phyloP scores from a whole-genome alignment of 257 asterid genomes.

The Echites panduratus region DNA sequence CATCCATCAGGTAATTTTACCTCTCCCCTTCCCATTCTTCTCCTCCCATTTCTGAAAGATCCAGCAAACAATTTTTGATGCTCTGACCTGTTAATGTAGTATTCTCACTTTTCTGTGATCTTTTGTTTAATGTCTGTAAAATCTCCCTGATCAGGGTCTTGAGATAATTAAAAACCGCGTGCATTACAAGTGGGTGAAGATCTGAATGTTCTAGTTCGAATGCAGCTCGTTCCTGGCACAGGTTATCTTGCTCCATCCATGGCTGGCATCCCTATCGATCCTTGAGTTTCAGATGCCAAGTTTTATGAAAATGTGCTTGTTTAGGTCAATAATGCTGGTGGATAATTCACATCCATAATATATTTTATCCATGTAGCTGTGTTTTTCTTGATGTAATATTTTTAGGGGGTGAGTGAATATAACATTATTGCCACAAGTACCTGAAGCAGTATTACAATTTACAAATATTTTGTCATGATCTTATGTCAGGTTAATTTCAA shows the following conservation, averaged over 20 bases:
- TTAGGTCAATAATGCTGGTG: background rate
- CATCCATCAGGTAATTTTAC: slow-evolving; percentile 30
- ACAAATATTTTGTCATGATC: background rate
- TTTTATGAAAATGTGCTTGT: background rate
- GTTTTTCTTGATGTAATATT: background rate
- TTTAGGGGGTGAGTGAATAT: too few relatives aligned
- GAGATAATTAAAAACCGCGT: background rate
- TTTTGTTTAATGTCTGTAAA: background rate
- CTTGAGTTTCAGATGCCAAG: background rate
- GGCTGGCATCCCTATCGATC: background rate
- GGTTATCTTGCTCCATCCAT: background rate
- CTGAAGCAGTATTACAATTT: background rate
- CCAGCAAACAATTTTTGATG: background rate
- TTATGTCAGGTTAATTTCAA: background rate
- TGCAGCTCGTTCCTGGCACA: background rate
- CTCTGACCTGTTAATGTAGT: background rate
- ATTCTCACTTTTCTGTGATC: background rate
- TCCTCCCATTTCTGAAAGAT: background rate
- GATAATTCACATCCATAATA: background rate
- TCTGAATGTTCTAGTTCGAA: background rate
- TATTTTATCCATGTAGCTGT: background rate
- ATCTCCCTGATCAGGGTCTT: background rate
- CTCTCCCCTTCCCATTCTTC: too few relatives aligned
- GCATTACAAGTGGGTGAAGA: background rate
- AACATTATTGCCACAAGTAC: background rate